Conservation (phyloP, 75 land plant species). For the Pinus tabuliformis region DNA sequence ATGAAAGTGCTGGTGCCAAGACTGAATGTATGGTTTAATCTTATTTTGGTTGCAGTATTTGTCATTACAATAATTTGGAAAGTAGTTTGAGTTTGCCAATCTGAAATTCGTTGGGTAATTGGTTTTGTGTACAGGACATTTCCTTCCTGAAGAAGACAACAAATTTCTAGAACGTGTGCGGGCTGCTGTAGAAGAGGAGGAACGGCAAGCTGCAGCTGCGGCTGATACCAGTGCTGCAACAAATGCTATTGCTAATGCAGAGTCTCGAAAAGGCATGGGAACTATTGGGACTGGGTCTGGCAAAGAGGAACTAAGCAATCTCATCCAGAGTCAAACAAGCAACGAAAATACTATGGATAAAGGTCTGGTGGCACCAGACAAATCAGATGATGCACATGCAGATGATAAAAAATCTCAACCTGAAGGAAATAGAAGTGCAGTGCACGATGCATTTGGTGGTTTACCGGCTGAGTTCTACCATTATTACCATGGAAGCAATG, state of each 20-base stretch:
- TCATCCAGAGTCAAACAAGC: not conserved
- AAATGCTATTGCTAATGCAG: slow-evolving; percentile 91
- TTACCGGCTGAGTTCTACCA: slow-evolving; percentile 90
- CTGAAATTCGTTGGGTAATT: not conserved
- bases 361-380: slow-evolving; percentile 2
- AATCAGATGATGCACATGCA: not conserved
- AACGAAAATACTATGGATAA: slow-evolving; percentile 4
- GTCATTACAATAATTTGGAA: not conserved
- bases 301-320: slow-evolving; percentile 7
- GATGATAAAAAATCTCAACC: slow-evolving; percentile 11
- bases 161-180: slow-evolving; percentile 86
- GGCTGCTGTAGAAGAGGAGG: slow-evolving; percentile 98
- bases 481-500: slow-evolving; percentile 89
- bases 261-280: slow-evolving; percentile 46
- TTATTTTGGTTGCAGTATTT: not conserved
- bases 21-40: not conserved
- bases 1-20: not conserved
- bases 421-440: slow-evolving; percentile 16
- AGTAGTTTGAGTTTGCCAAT: not conserved
- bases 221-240: slow-evolving; percentile 86
- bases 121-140: slow-evolving; percentile 61
- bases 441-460: slow-evolving; percentile 25
- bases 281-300: not conserved
- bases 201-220: slow-evolving; percentile 85
- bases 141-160: slow-evolving; percentile 98